Percentiles rank a stretch among this genome's conserved stretches.
phyloP scores from a whole-genome alignment of 257 asterid species.

The Solanum appendiculatum region DNA sequence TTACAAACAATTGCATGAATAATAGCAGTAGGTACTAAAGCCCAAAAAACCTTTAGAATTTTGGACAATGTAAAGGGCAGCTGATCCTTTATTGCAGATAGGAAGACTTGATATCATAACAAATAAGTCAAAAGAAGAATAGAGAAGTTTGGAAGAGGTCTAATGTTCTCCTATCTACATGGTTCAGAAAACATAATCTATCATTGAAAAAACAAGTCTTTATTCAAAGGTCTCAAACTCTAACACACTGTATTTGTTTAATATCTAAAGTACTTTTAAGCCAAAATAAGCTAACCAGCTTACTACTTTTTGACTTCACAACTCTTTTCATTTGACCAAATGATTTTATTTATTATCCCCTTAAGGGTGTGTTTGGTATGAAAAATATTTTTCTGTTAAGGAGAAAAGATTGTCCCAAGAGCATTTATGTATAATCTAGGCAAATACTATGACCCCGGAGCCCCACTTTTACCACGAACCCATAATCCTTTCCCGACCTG shows the following conservation, averaged over 20 bases:
- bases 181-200: neutral
- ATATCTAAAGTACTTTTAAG: too few species aligned
- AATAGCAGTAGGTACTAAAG: neutral
- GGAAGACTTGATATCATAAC: neutral
- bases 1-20: neutral
- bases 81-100: neutral
- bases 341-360: too few species aligned
- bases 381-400: too few species aligned
- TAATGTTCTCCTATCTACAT: neutral
- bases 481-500: neutral
- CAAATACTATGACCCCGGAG: too few species aligned
- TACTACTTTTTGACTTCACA: too few species aligned
- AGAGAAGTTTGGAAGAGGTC: neutral
- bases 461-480: too few species aligned
- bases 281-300: too few species aligned
- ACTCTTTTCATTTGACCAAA: too few species aligned
- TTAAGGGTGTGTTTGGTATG: too few species aligned
- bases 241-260: too few species aligned
- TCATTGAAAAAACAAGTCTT: neutral
- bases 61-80: neutral
- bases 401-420: too few species aligned
- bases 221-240: neutral
- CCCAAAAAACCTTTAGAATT: neutral
- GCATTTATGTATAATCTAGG: too few species aligned
- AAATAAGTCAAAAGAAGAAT: neutral